Evolutionary conservation across 345 rosid species (phyloP), one percentile per base, ranked within the genome.

Genomic region (Punica granatum): DNA sequence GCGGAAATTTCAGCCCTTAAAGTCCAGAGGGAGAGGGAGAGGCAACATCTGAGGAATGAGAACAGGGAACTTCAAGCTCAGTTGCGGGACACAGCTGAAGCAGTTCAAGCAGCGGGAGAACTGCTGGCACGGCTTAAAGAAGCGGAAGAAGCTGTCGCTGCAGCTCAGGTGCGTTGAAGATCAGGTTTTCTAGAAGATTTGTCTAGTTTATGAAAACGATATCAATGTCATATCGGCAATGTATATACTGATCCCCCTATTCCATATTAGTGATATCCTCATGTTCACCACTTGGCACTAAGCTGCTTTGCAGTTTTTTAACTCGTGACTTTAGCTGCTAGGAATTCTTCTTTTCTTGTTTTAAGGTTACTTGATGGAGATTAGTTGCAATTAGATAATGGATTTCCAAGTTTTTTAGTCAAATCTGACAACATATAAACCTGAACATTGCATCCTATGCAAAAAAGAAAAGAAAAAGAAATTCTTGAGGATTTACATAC

Each of bases 21-120:
- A 75, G 92, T 75, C 31, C 96, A 88, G 81, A 82, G 82, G 69
- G 99, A 92, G 71, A 90, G 87, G 64, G 99, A 92, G 78, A 88
- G 85, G 73, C 83, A 78, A 67, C 88, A 90, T 67, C 77, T 92
- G 39, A 88, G 91, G 74, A 98, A 88, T 71, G 99, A 95, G 75
- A 95, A 83, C 74, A 86, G 73, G 75, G 93, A 87, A 62, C 97
- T 95, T 77, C 86, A 92, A 75, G 76, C 94, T 74, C 99, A 90
- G 71, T 69, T 95, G 74, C 85, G 86, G 68, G 99, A 95, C 76
- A 95, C 98, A 64, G 97, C 94, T 70, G 96, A 92, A 81, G 99
- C 99, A 70, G 98, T 92, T 69, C 88, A 92, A 74, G 98, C 99
- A 12, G 98, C 98, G 2, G 92, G 99, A 14, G 99, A 95, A 77